Percentiles rank a stretch among this genome's conserved stretches.
These are phyloP conservation scores for Nepenthes alata DNA, from an alignment of 179 eudicot genomes.

Conservation along the genomic window DNA sequence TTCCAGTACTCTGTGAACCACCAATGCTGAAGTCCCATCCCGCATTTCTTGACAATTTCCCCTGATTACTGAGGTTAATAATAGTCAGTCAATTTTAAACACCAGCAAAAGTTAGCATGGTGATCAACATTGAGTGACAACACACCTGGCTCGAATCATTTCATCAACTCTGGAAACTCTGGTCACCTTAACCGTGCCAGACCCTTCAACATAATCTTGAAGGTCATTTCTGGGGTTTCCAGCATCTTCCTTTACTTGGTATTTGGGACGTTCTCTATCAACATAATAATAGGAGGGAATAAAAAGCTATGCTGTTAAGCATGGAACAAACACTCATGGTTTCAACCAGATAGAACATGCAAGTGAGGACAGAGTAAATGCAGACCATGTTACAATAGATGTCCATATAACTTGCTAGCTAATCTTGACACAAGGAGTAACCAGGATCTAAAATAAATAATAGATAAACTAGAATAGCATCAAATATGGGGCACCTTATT, in stretches of 20 bases:
- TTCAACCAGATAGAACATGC: no score
- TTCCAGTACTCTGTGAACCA: constrained; percentile 57
- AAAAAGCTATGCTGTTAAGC: no score
- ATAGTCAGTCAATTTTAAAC: constrained; percentile 20
- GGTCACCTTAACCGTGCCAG: constrained; percentile 67
- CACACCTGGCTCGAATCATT: constrained; percentile 56
- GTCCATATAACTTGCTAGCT: no score
- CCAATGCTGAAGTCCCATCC: constrained; percentile 94
- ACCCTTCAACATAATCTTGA: constrained; percentile 47
- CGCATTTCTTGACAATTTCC: constrained; percentile 39
- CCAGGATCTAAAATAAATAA: not conserved
- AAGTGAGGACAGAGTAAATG: no score
- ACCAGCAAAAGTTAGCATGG: constrained; percentile 5
- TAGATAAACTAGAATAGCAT: not conserved
- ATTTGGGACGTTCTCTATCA: constrained; percentile 68
- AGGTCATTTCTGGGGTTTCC: constrained; percentile 44
- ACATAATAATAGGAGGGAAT: not conserved
- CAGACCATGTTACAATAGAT: no score
- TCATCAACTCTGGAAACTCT: constrained; percentile 52
- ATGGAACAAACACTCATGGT: no score
- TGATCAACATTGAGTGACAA: constrained; percentile 9
- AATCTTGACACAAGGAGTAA: not conserved
- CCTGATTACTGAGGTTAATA: constrained; percentile 43
- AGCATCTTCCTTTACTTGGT: constrained; percentile 44
- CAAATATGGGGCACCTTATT: constrained; percentile 45